Evolutionary conservation across 495 filamentous ascomycete genomes (phyloP).

Genomic region (Aspergillus carlsbadensis): DNA sequence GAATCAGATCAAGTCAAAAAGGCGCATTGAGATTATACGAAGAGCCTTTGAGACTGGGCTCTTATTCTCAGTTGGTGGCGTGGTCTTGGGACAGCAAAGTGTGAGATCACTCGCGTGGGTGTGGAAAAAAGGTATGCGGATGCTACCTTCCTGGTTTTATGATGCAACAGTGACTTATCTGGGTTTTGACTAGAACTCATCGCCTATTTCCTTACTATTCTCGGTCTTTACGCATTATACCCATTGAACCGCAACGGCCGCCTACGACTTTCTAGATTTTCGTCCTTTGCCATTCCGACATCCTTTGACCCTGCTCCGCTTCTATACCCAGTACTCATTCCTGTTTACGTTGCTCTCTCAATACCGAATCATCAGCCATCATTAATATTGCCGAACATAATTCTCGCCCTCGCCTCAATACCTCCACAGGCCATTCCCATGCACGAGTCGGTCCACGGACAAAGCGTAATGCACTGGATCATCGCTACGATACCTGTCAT

Average conservation of each 20-base stretch:
- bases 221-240: constrained; percentile 46
- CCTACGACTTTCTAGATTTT: constrained; percentile 26
- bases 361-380: constrained; percentile 57
- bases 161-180: background rate
- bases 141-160: background rate
- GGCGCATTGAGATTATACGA: constrained; percentile 44
- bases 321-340: constrained; percentile 77
- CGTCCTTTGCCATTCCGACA: constrained; percentile 57
- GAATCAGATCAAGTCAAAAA: constrained; percentile 32
- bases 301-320: constrained; percentile 89
- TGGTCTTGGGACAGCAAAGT: constrained; percentile 34
- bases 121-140: constrained; percentile 43
- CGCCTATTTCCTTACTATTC: constrained; percentile 38
- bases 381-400: constrained; percentile 71
- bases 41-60: constrained; percentile 44
- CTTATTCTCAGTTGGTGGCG: constrained; percentile 43
- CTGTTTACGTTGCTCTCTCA: constrained; percentile 74
- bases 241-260: constrained; percentile 38
- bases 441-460: constrained; percentile 48
- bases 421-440: constrained; percentile 72
- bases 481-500: constrained; percentile 63
- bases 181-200: constrained; percentile 44
- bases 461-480: constrained; percentile 69
- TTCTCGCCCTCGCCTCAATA: constrained; percentile 75
- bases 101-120: constrained; percentile 36